Conservation (phyloP, 148 eudicot species). For the Chenopodium album region DNA sequence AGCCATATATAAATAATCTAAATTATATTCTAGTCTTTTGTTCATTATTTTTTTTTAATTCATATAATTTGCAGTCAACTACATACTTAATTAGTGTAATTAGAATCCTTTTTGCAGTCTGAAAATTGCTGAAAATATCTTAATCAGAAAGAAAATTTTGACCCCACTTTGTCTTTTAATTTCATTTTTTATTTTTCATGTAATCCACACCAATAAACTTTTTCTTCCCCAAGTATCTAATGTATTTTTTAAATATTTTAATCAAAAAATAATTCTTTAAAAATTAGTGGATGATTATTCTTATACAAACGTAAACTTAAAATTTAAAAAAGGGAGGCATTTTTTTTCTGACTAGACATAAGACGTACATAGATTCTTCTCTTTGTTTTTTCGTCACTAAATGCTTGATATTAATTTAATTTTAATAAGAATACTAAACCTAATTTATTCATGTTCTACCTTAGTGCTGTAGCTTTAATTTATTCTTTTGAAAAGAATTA, state of each 20-base stretch:
- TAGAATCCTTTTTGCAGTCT: not conserved
- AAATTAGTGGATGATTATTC: not conserved
- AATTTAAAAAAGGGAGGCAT: not conserved
- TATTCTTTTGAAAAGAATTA: constrained; percentile 2
- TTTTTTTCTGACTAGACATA: constrained; percentile 10
- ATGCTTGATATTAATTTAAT: not conserved
- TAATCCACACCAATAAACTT: constrained; percentile 1
- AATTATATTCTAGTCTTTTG: not conserved
- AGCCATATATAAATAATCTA: not conserved
- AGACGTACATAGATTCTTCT: constrained; percentile 13
- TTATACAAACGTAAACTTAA: not conserved
- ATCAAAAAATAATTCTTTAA: too few relatives aligned
- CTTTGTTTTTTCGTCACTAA: not conserved
- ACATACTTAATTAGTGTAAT: not conserved
- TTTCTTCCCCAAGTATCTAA: not conserved
- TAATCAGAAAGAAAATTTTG: constrained; percentile 14
- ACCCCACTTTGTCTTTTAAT: constrained; percentile 6
- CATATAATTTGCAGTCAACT: not conserved
- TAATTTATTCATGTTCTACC: not conserved
- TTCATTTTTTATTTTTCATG: constrained; percentile 9
- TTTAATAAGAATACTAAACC: not conserved
- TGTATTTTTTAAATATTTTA: not conserved
- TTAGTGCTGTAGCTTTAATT: constrained; percentile 17
- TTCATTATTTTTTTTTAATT: not conserved
- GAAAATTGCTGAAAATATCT: constrained; percentile 1